These are phyloP conservation scores for Ananas comosus DNA, from an alignment of 176 grass and related monocot species.

Conservation along the genomic window DNA sequence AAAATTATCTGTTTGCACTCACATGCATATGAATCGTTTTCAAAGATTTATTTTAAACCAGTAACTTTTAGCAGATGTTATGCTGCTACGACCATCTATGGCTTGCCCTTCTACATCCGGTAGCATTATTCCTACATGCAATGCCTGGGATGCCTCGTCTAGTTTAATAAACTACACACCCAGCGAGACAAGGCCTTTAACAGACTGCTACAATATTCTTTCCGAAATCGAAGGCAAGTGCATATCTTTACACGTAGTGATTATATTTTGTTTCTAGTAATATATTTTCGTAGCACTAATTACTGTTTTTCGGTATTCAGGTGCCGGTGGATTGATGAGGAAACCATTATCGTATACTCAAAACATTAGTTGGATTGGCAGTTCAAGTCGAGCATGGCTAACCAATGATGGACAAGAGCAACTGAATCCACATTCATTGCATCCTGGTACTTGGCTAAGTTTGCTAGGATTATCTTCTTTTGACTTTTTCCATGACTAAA, in stretches of 20 bases:
- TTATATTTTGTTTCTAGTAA: background rate
- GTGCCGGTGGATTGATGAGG: conserved; percentile 7
- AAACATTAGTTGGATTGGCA: conserved; percentile 31
- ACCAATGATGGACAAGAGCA: conserved; percentile 8
- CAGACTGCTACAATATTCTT: conserved; percentile 11
- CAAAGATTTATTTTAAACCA: background rate
- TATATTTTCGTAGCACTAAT: background rate
- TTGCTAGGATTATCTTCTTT: background rate
- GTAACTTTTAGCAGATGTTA: conserved; percentile 19
- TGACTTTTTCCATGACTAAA: too few relatives aligned
- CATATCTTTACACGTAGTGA: conserved; percentile 1
- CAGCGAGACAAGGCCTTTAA: conserved; percentile 12
- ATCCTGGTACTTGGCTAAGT: conserved; percentile 15
- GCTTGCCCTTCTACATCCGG: conserved; percentile 12
- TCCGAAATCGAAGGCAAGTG: conserved; percentile 22
- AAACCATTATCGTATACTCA: conserved; percentile 15
- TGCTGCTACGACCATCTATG: conserved; percentile 17
- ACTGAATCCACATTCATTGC: conserved; percentile 3
- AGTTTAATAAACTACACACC: conserved; percentile 13
- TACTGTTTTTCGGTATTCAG: conserved; percentile 15
- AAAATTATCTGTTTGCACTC: background rate
- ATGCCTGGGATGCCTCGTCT: conserved; percentile 31
- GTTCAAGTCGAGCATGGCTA: conserved; percentile 25
- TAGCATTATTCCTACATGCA: conserved; percentile 5
- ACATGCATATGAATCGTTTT: background rate